phyloP scores from a whole-genome alignment of 225 moss, liverwort and hornwort species.

The Lunularia cruciata region DNA sequence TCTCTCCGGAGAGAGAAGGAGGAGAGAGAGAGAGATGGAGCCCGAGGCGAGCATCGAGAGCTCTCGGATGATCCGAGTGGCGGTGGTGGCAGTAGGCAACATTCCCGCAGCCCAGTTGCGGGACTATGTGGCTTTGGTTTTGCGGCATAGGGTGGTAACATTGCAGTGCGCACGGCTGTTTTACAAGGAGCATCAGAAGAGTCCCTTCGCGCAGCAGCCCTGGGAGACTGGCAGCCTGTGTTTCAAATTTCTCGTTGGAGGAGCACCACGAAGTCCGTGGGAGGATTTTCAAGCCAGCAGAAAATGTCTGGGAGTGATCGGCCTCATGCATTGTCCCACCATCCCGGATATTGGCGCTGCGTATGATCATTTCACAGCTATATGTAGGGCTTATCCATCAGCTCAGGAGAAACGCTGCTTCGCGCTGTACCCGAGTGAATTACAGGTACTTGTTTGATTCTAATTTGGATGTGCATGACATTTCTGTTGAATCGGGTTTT shows the following conservation, averaged over 20 bases:
- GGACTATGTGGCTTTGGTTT: constrained; percentile 79
- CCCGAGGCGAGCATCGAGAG: constrained; percentile 91
- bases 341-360: constrained; percentile 72
- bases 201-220: constrained; percentile 87
- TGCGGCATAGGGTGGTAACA: constrained; percentile 72
- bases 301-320: constrained; percentile 89
- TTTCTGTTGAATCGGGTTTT: too few species aligned
- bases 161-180: constrained; percentile 62
- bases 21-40: constrained; percentile 56
- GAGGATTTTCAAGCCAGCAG: constrained; percentile 97
- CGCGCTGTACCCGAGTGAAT: constrained; percentile 80
- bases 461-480: constrained; percentile 1
- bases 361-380: constrained; percentile 84
- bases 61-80: constrained; percentile 92
- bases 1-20: background rate
- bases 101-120: constrained; percentile 84
- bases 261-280: constrained; percentile 77
- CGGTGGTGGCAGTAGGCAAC: constrained; percentile 85
- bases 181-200: constrained; percentile 98
- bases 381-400: constrained; percentile 93
- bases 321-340: constrained; percentile 85
- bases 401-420: constrained; percentile 92
- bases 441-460: constrained; percentile 33
- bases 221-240: constrained; percentile 81
- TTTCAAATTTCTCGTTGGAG: constrained; percentile 92